Base-by-base conservation (phyloP, 202 grass and related monocot genomes). In the Zizania palustris region DNA sequence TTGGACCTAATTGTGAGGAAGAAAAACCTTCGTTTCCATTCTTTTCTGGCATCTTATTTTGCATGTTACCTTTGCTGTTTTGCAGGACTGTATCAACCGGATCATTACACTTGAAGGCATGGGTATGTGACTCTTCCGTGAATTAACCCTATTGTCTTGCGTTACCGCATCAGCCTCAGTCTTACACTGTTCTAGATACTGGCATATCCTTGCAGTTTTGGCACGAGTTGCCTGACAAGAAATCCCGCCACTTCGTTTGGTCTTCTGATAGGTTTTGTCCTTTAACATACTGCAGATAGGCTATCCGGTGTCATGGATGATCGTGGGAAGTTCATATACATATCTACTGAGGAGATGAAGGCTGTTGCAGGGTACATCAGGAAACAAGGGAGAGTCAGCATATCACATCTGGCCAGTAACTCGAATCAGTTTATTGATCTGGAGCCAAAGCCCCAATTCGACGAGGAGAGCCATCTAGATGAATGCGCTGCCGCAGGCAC, bases 271-370 rank as follows among this genome's bases (percentile, higher is more conserved):
- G 0, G 3, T 19, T 6, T 19, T 18, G 51, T 68, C 55, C 28
- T 66, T n/a, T 34, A 12, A 0, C 3, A 11, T 55, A 75, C 15
- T 36, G 65, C 80, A 98, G 95, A 91, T 46, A 89, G 96, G 75
- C 78, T 98, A 83, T 98, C 96, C 41, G 96, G 96, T 80, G 96
- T 95, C 12, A 98, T 95, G 95, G 95, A 95, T 87, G 95, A 98
- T 19, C 85, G 95, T 80, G 95, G 95, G 38, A 98, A 98, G 73
- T 98, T 90, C 67, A 98, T 98, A 41, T 92, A 89, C 87, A 98
- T 95, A 71, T 94, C 95, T 15, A 72, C 79, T 3, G 89, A 95
- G 84, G 95, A 98, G 84, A 98, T 98, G 95, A 86, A 88, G 70
- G 89, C 95, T 2, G 95, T 95, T 43, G 95, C 91, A 9, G 95